Percentiles rank a stretch among this genome's conserved stretches.
Evolutionary conservation across 164 flowering plant species (phyloP).

Genomic region (Liquidambar formosana): DNA sequence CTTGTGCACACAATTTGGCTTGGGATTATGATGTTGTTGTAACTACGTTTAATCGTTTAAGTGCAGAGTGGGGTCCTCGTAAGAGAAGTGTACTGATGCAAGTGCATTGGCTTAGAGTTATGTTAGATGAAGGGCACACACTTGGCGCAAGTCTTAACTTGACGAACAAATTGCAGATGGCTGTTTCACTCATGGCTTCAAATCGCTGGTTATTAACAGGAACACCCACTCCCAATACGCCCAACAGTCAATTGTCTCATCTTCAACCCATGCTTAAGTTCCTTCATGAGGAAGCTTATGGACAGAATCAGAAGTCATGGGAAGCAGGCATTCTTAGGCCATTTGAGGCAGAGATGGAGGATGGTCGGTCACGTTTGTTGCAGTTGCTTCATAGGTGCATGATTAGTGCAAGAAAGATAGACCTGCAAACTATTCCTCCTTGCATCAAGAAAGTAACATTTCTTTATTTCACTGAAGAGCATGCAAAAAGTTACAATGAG

Average conservation of each 20-base stretch:
- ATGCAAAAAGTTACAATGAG: slow-evolving; percentile 91
- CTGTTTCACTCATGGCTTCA: slow-evolving; percentile 69
- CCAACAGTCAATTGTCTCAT: slow-evolving; percentile 86
- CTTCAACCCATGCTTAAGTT: slow-evolving; percentile 88
- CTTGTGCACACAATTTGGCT: slow-evolving; percentile 73
- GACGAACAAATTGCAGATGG: slow-evolving; percentile 95
- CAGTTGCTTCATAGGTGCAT: slow-evolving; percentile 79
- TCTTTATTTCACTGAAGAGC: slow-evolving; percentile 74
- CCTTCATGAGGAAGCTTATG: slow-evolving; percentile 88
- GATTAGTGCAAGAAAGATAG: slow-evolving; percentile 94
- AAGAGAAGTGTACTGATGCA: slow-evolving; percentile 78
- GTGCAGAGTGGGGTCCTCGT: slow-evolving; percentile 85
- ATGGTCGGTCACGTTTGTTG: slow-evolving; percentile 75
- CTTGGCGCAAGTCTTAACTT: slow-evolving; percentile 89
- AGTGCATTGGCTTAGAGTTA: slow-evolving; percentile 93
- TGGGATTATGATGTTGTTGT: slow-evolving; percentile 97
- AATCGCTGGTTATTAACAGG: slow-evolving; percentile 93
- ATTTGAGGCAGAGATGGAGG: slow-evolving; percentile 92
- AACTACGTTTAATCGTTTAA: slow-evolving; percentile 86
- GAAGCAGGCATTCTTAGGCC: slow-evolving; percentile 88
- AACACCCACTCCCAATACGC: slow-evolving; percentile 95
- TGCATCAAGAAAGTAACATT: slow-evolving; percentile 77
- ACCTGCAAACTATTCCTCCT: slow-evolving; percentile 82
- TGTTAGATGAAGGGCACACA: slow-evolving; percentile 96
- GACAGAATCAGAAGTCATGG: slow-evolving; percentile 80